These are phyloP conservation scores for Tuber aestivum DNA, from an alignment of 495 filamentous ascomycete genomes.

Conservation along the genomic window DNA sequence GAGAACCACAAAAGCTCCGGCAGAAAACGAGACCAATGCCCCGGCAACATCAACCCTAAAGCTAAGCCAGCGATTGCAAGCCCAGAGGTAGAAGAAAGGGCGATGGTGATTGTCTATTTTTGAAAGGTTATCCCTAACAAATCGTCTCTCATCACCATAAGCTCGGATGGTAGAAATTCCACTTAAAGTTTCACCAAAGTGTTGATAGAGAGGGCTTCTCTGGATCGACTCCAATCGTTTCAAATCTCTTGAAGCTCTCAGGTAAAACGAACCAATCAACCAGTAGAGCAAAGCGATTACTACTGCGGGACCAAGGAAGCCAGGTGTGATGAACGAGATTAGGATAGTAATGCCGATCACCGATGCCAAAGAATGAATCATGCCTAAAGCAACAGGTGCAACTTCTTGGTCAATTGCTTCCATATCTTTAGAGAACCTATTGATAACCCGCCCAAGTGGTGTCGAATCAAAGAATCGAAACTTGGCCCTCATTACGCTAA, in stretches of 20 bases:
- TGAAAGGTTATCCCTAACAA: conserved; percentile 84
- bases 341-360: conserved; percentile 84
- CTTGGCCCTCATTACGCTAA: conserved; percentile 74
- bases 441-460: conserved; percentile 94
- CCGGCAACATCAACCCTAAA: conserved; percentile 87
- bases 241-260: conserved; percentile 83
- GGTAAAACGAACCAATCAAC: conserved; percentile 77
- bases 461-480: conserved; percentile 98
- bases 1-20: conserved; percentile 81
- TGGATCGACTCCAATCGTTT: conserved; percentile 94
- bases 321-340: conserved; percentile 88
- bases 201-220: conserved; percentile 91
- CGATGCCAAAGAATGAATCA: conserved; percentile 62
- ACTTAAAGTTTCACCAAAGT: conserved; percentile 92
- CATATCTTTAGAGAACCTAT: conserved; percentile 95
- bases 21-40: conserved; percentile 88
- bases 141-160: conserved; percentile 89
- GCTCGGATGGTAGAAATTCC: conserved; percentile 97
- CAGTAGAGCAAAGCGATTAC: conserved; percentile 82
- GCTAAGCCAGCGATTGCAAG: conserved; percentile 93
- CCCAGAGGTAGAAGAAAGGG: conserved; percentile 96
- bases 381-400: conserved; percentile 77
- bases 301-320: conserved; percentile 78
- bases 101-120: conserved; percentile 86
- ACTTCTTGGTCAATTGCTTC: conserved; percentile 95